Base-by-base conservation (phyloP, 1,284 basidiomycete genomes). In the Vanrija sp. region DNA sequence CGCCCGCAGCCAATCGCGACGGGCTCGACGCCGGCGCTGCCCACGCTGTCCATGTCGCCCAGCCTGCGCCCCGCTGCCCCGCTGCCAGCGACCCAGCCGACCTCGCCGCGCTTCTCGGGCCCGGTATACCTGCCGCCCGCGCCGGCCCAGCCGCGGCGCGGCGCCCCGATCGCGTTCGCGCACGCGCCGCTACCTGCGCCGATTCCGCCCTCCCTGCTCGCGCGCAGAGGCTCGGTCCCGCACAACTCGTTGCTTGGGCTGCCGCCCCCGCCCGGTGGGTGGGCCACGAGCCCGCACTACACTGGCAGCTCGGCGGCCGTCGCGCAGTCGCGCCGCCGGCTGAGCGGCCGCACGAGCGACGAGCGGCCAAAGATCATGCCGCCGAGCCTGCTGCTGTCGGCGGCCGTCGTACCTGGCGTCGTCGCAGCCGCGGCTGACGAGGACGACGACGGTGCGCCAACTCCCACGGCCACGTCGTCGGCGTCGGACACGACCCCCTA, bases 181-280 rank as follows among this genome's bases (percentile, higher is more conserved):
- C 56, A 59, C 39, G 49, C 56, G 35, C 51, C 60, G 0, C 45
- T 65, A 5, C 57, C 59, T 10, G 59, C 60, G 20, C 63, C 63
- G 1, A 62, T 67, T 27, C 65, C 65, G 3, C 65, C 65, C 3
- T 53, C 47, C 19, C 58, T 67, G 6, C 62, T 67, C 24, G 60
- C 62, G 2, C 51, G 64, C 41, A 56, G 63, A 6, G 64, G 64
- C 24, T 47, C 45, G 14, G 39, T 47, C 16, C 49, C 53, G 6
- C 25, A 22, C 20, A 47, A 50, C 41, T 19, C 45, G 19, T 18
- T 43, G n/a, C 31, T 43, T 22, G 48, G 39, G 16, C 41, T 50
- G 23, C 49, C 23, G 24, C 35, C 37, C 6, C 23, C 31, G 19
- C n/a, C 24, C 5, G 38, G 22, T 31, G 31, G 41, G 2, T 42